Conservation (phyloP, 2,329 filamentous ascomycete genomes). For the Aureobasidium vineae region DNA sequence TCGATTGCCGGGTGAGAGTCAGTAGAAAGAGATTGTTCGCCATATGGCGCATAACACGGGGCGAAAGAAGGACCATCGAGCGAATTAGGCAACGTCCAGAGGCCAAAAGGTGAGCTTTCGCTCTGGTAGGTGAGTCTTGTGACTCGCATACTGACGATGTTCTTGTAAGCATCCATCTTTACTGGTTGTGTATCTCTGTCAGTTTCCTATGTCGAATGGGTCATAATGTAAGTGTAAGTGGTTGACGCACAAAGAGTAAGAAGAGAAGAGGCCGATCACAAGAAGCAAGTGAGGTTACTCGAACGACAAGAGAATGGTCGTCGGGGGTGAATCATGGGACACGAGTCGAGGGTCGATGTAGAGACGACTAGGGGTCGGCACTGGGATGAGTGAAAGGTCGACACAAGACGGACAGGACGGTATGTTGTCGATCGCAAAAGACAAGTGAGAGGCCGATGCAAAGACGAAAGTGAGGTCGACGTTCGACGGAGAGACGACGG, state of each 20-base stretch:
- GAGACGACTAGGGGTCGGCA: not conserved
- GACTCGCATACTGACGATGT: not conserved
- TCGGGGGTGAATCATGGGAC: not conserved
- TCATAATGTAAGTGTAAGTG: not conserved
- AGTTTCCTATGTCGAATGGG: not conserved
- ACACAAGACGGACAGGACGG: not conserved
- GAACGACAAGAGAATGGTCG: not conserved
- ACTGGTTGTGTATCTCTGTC: not conserved
- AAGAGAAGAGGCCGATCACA: not conserved
- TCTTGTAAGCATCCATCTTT: not conserved
- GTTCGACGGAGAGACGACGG: not conserved
- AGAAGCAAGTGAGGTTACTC: not conserved
- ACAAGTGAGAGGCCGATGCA: not conserved
- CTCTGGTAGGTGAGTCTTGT: not conserved
- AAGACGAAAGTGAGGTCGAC: not conserved
- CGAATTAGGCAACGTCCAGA: not conserved
- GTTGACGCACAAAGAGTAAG: not conserved
- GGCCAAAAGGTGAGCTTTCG: not conserved
- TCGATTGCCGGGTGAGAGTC: not conserved
- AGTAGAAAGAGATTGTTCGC: not conserved
- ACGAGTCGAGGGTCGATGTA: not conserved
- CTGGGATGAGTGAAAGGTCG: not conserved
- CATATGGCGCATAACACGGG: slow-evolving; percentile 15
- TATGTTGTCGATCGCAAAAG: not conserved
- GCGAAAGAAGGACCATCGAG: not conserved